Base-by-base conservation (phyloP, 192 early-diverging fungal genomes). In the Coemansia sp. region DNA sequence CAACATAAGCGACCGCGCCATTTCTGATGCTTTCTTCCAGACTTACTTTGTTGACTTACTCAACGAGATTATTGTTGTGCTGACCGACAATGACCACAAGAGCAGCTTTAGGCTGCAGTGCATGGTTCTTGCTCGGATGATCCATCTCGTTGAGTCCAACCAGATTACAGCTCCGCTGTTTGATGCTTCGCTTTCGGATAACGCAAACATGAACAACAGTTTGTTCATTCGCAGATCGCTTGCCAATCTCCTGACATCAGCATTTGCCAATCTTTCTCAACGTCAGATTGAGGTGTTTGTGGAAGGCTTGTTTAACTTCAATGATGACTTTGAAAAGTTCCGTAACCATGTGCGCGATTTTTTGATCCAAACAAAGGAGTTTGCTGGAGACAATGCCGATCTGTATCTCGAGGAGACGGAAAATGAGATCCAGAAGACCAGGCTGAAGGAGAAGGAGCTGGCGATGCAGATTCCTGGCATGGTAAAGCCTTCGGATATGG, bases 31-130 rank as follows among this genome's bases (percentile, higher is more conserved):
- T 9, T 99, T 99, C 75, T 98, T 92, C 85, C 94, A 95, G 66
- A 84, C 89, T 7, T 98, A 96, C 82, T 98, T 88, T 81, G 65
- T 98, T 54, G 93, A 87, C 71, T 83, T 98, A 50, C 79, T 99
- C 53, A 94, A 95, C 81, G 96, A 98, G 81, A 87, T 98, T 47
- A 95, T 99, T 76, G 98, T 92, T 63, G 98, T 99, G 18, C 85
- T 99, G 39, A 96, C 96, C 7, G 95, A 94, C 83, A 92, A 93
- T 52, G 94, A 95, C 74, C 97, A 99, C 86, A 98, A 97, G 87
- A 92, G 92, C 76, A 96, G 96, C 56, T 99, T 98, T 86, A 93
- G 92, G 75, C 85, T 89, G 47, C 98, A 99, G 75, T 91, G 88
- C 74, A 87, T 91, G 72, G 92, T 98, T 45, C 85, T 99, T 37